Percentiles rank a stretch among this genome's conserved stretches.
These are phyloP conservation scores for Vigna unguiculata DNA, from an alignment of 306 rosid genomes.

Conservation along the genomic window DNA sequence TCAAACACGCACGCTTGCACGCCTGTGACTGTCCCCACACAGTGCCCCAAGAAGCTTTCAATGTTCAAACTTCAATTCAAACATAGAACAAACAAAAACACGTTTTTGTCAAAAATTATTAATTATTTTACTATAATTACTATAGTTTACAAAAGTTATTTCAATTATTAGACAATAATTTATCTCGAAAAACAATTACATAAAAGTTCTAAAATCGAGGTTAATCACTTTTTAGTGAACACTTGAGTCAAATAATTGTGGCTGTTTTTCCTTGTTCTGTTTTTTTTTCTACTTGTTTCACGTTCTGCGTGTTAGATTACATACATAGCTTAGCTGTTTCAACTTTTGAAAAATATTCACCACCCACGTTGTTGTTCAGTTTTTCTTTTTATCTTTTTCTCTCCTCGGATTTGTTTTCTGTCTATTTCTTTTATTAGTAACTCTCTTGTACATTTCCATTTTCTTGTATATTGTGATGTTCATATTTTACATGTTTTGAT, in stretches of 20 bases:
- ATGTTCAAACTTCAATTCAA: slow-evolving; percentile 18
- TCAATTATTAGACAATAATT: background rate
- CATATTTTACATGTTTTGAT: background rate
- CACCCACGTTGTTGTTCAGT: slow-evolving; percentile 4
- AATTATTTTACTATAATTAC: background rate
- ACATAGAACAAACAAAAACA: background rate
- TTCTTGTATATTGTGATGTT: background rate
- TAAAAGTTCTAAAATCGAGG: background rate
- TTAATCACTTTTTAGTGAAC: background rate
- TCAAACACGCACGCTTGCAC: slow-evolving; percentile 70
- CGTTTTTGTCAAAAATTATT: background rate
- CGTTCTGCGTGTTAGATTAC: background rate
- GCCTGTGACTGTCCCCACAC: slow-evolving; percentile 61
- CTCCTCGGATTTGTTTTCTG: background rate
- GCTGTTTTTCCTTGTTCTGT: background rate
- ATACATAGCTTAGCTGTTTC: slow-evolving; percentile 35
- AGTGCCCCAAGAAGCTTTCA: slow-evolving; percentile 4
- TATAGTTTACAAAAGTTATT: background rate
- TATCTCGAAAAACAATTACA: background rate
- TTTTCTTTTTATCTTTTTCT: background rate
- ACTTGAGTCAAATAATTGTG: slow-evolving; percentile 23
- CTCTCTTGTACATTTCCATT: background rate
- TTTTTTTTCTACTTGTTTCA: background rate
- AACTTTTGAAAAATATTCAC: slow-evolving; percentile 29
- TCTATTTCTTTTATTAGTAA: background rate